These are phyloP conservation scores for Gigaspora rosea DNA, from an alignment of 192 early-diverging fungal genomes.

Conservation along the genomic window DNA sequence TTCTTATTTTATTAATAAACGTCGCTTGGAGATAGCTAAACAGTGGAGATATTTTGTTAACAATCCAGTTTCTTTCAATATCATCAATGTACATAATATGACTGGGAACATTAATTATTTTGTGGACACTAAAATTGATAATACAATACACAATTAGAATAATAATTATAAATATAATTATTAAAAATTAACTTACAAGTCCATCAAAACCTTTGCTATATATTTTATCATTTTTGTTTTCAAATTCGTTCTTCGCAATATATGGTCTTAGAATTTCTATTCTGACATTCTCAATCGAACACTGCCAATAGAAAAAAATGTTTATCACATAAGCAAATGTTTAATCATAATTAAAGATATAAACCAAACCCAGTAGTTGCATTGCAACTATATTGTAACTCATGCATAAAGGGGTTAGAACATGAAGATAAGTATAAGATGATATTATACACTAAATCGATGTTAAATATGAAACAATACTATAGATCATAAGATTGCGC, in stretches of 20 bases:
- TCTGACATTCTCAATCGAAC: background rate
- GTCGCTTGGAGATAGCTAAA: constrained; percentile 14
- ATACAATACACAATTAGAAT: constrained; percentile 1
- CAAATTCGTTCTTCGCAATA: constrained; percentile 17
- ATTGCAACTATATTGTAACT: too few species aligned
- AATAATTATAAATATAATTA: constrained; percentile 4
- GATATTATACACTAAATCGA: too few species aligned
- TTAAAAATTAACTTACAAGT: constrained; percentile 30
- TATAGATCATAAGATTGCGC: too few species aligned
- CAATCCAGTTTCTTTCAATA: constrained; percentile 27
- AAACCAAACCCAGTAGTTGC: too few species aligned
- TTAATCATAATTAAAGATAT: too few species aligned
- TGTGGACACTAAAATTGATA: constrained; percentile 23
- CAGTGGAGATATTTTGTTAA: constrained; percentile 19
- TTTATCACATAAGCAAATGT: background rate
- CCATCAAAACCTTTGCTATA: constrained; percentile 25
- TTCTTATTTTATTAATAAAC: constrained; percentile 9
- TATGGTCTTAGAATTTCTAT: constrained; percentile 8
- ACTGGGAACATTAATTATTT: constrained; percentile 26
- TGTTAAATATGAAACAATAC: too few species aligned
- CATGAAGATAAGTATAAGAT: too few species aligned
- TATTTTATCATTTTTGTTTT: constrained; percentile 24
- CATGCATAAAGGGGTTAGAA: too few species aligned
- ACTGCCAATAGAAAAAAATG: background rate
- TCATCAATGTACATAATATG: constrained; percentile 24